Evolutionary conservation across 148 eudicot genomes (phyloP).

Genomic region (Diospyros kaki): DNA sequence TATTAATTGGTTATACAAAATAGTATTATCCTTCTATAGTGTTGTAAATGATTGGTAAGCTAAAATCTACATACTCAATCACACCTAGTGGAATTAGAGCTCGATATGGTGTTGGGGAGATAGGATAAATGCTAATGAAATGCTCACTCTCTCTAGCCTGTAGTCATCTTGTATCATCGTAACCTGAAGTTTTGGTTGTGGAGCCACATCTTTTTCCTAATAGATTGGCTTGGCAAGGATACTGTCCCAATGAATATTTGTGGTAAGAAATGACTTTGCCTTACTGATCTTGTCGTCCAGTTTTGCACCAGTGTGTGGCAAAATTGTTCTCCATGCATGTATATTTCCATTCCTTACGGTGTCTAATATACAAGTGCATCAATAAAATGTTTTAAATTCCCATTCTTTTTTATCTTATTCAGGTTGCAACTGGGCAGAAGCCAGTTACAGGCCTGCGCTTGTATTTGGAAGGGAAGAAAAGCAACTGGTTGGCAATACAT

Average conservation of each 20-base stretch:
- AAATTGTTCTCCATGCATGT: neutral
- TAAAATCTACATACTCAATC: no score
- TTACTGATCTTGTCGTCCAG: neutral
- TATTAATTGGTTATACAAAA: neutral
- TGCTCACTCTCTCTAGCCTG: no score
- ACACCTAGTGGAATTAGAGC: no score
- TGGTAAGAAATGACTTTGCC: neutral
- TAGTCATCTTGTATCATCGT: neutral
- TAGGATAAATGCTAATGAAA: neutral
- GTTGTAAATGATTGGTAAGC: neutral
- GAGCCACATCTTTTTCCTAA: neutral
- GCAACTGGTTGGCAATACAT: conserved; percentile 78
- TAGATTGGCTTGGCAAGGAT: neutral
- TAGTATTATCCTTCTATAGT: neutral
- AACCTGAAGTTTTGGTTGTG: neutral
- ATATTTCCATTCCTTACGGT: neutral
- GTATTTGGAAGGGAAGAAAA: conserved; percentile 82
- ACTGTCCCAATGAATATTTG: neutral
- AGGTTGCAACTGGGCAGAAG: conserved; percentile 68
- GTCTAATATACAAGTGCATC: neutral
- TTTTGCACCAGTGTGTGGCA: neutral
- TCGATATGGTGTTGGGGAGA: neutral
- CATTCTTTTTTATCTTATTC: conserved; percentile 10
- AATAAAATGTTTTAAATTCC: neutral
- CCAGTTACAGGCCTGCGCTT: conserved; percentile 82